Percentiles rank a stretch among this genome's conserved stretches.
phyloP scores from a whole-genome alignment of 305 asterid species.

The Solanum hybrid region DNA sequence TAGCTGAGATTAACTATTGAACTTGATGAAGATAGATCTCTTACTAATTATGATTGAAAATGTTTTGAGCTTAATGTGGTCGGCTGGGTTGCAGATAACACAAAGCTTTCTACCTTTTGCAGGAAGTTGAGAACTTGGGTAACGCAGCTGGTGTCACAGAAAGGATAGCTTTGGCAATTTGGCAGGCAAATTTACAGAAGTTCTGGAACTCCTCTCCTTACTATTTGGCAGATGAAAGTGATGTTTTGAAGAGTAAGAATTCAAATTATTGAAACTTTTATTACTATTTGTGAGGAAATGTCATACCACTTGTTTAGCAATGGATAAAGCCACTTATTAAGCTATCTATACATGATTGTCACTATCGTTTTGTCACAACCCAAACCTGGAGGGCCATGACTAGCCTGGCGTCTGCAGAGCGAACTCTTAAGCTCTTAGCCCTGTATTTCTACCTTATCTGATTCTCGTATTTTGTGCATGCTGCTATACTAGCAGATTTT shows the following conservation, averaged over 20 bases:
- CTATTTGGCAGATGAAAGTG: slow-evolving; percentile 34
- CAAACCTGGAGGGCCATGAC: neutral
- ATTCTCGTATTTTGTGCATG: neutral
- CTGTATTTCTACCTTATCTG: neutral
- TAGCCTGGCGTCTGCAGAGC: neutral
- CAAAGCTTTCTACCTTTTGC: neutral
- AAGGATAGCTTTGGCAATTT: slow-evolving; percentile 17
- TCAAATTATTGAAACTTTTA: neutral
- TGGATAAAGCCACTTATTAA: neutral
- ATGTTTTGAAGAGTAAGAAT: slow-evolving; percentile 28
- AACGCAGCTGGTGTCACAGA: slow-evolving; percentile 23
- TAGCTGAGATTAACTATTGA: neutral
- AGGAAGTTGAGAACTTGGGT: slow-evolving; percentile 50
- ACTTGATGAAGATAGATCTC: neutral
- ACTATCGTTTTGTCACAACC: neutral
- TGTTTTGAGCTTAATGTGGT: neutral
- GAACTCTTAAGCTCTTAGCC: neutral
- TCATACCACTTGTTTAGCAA: neutral
- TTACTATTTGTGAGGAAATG: neutral
- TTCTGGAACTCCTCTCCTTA: slow-evolving; percentile 40
- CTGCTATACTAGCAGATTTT: neutral
- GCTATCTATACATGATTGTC: neutral
- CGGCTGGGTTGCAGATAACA: neutral
- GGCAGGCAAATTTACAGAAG: slow-evolving; percentile 35
- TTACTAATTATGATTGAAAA: neutral